Conservation (phyloP, 164 flowering plant genomes). For the Magnolia changhungtana region DNA sequence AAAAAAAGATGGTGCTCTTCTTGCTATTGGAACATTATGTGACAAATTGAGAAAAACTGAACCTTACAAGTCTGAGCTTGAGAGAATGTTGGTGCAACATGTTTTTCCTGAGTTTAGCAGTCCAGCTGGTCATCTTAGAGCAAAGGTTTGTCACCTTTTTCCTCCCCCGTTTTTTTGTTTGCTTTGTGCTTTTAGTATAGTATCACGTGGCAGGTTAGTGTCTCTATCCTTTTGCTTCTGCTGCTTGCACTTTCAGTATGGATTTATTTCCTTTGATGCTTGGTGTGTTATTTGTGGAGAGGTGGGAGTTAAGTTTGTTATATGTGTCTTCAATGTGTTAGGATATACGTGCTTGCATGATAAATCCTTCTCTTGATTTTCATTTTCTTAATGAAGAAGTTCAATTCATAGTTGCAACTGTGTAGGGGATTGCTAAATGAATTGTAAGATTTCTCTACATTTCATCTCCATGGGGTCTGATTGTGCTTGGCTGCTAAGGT, state of each 20-base stretch:
- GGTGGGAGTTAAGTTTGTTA: neutral
- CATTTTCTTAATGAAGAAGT: too few species aligned
- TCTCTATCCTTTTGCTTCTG: neutral
- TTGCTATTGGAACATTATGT: conserved; percentile 93
- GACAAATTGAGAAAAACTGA: conserved; percentile 88
- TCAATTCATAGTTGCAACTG: too few species aligned
- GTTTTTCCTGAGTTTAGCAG: conserved; percentile 94
- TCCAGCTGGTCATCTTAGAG: conserved; percentile 94
- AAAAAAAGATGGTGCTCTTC: conserved; percentile 98
- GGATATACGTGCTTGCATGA: too few species aligned
- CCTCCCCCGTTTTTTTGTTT: neutral
- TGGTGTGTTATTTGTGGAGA: neutral
- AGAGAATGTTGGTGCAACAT: conserved; percentile 91
- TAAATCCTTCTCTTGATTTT: too few species aligned
- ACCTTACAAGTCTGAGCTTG: conserved; percentile 94
- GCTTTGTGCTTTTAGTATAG: neutral
- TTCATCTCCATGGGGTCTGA: too few species aligned
- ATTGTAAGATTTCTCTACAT: too few species aligned
- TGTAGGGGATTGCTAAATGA: too few species aligned
- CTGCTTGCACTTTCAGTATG: neutral
- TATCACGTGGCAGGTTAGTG: neutral
- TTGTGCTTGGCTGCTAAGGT: too few species aligned
- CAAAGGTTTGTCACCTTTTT: conserved; percentile 55
- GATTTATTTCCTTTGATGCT: neutral
- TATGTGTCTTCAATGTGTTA: too few species aligned